Base-by-base conservation (phyloP, 225 moss, liverwort and hornwort genomes). In the Ulota crispa region DNA sequence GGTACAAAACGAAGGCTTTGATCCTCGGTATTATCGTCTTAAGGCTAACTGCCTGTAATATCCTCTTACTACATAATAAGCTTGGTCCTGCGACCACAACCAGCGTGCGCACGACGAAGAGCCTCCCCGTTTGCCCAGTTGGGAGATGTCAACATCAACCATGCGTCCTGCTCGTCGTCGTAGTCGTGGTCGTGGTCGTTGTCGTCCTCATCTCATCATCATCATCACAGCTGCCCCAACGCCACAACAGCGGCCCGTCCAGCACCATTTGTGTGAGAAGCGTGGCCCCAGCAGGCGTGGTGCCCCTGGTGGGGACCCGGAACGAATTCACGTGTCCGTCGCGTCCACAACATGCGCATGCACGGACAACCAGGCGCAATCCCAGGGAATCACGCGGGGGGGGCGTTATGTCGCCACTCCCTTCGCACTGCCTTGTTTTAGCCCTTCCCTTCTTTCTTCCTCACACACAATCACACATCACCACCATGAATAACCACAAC, bases 261-360 rank as follows among this genome's bases (percentile, higher is more conserved):
- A 50, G 84, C 85, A 62, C 85, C 81, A 82, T 69, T 27, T 61
- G 76, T 69, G 82, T 82, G 73, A 43, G 73, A 43, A 13, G 75
- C 75, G 68, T 76, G 82, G 85, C 85, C 70, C 84, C 84, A 68
- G 78, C 78, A 72, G 66, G 84, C 69, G 64, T 76, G 80, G 80
- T 76, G 84, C 70, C 82, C 52, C 67, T 72, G 80, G 77, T 80
- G 80, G 80, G 80, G 78, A 81, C 84, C 84, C 68, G 23, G 31
- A 81, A 72, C 34, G 61, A 76, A 82, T 88, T 90, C 90, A 88
- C 90, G 90, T 83, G 88, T 88, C 83, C 90, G 81, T 84, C 90
- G 90, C 86, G 90, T 71, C 83, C 88, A 88, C 90, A 90, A 84
- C 88, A 90, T 85, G 87, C 90, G 85, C 87, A 87, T 86, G 87